Conservation (phyloP, 208 protist genomes). For the Acanthamoeba royreba region DNA sequence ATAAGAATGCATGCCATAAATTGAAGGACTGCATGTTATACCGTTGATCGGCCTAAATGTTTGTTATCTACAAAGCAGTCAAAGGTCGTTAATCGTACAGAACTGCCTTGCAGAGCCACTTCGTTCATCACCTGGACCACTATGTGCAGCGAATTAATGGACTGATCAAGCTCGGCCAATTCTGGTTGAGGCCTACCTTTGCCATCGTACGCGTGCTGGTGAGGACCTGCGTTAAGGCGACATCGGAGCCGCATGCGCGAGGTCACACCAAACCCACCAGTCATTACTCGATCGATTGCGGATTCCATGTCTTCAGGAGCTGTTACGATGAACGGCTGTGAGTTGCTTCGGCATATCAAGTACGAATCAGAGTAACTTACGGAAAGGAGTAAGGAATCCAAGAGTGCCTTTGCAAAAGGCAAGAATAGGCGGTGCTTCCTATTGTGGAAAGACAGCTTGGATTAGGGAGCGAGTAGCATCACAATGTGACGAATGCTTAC, state of each 20-base stretch:
- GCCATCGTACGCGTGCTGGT: neutral
- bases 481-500: neutral
- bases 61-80: constrained; percentile 2
- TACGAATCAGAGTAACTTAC: neutral
- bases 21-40: neutral
- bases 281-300: neutral
- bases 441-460: too few species aligned
- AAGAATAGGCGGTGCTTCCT: constrained; percentile 16
- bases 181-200: neutral
- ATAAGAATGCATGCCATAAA: neutral
- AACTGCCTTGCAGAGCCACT: neutral
- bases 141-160: neutral
- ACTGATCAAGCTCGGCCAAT: too few species aligned
- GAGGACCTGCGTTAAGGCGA: neutral
- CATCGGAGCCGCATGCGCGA: neutral
- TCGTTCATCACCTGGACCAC: constrained; percentile 26
- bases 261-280: neutral
- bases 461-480: neutral
- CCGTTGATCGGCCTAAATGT: neutral
- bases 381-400: neutral
- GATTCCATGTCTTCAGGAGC: neutral
- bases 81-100: neutral
- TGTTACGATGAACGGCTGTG: too few species aligned
- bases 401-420: neutral
- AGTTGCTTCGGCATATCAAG: too few species aligned